These are phyloP conservation scores for Tephrocybe sp. DNA, from an alignment of 768 basidiomycete species.

Conservation along the genomic window DNA sequence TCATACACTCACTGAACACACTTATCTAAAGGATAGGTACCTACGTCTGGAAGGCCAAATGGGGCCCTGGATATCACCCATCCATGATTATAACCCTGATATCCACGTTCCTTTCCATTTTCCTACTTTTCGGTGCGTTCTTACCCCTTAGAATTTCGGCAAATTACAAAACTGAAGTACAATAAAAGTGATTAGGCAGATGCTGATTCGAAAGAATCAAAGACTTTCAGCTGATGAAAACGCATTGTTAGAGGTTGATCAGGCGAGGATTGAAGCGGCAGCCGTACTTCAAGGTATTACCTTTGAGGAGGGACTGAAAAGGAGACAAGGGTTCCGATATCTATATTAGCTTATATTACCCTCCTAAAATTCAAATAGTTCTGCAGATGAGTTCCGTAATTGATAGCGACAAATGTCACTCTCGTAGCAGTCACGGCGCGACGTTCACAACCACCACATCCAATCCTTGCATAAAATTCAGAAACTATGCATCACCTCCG, in stretches of 20 bases:
- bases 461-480: no score
- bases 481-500: no score
- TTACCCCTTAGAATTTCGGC: not conserved
- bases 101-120: conserved; percentile 26
- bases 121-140: conserved; percentile 21
- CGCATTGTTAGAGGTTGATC: conserved; percentile 34
- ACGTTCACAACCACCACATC: no score
- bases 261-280: conserved; percentile 50
- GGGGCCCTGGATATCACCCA: conserved; percentile 58
- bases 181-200: conserved; percentile 32
- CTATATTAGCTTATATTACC: conserved; percentile 40
- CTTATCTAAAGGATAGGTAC: conserved; percentile 44
- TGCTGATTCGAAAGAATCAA: conserved; percentile 48
- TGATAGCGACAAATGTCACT: no score
- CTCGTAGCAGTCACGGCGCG: no score
- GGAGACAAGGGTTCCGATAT: conserved; percentile 54
- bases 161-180: not conserved
- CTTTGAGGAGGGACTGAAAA: conserved; percentile 52
- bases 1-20: not conserved
- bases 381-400: no score
- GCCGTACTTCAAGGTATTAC: conserved; percentile 54
- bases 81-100: conserved; percentile 50
- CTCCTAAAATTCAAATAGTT: no score
- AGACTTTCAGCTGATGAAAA: conserved; percentile 44
- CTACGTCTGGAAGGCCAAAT: conserved; percentile 53